A percentile compares a stretch with the other conserved stretches of the same genome.
phyloP scores from a whole-genome alignment of 345 rosid species.

The Eucalyptus victrix region DNA sequence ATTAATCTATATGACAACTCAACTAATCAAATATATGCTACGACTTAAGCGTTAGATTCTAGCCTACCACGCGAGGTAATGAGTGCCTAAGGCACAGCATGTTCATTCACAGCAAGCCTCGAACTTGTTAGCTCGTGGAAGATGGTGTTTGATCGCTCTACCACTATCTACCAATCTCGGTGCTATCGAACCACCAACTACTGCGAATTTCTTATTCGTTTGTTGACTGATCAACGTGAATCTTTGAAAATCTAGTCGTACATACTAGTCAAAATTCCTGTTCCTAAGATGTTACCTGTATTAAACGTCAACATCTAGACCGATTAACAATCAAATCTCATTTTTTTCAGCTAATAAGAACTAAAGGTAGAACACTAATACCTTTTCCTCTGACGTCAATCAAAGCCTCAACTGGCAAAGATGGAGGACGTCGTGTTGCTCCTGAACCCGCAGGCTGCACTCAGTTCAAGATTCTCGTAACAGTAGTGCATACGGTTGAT shows the following conservation, averaged over 20 bases:
- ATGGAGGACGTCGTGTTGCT: background rate
- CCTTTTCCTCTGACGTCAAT: background rate
- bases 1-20: too few species aligned
- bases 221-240: background rate
- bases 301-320: background rate
- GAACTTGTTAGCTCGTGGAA: background rate
- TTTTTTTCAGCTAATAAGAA: background rate
- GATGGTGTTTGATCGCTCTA: background rate
- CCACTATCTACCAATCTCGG: background rate
- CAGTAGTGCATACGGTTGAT: background rate
- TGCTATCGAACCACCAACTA: background rate
- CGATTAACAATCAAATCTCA: background rate
- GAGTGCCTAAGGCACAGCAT: background rate
- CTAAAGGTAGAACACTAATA: background rate
- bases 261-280: background rate
- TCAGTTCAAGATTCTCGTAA: background rate
- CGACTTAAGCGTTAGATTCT: too few species aligned
- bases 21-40: accelerated
- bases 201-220: background rate
- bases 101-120: background rate
- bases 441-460: background rate
- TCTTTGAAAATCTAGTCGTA: background rate
- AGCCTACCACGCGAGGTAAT: background rate
- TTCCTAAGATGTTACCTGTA: background rate
- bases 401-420: background rate